A percentile compares a stretch with the other conserved stretches of the same genome.
phyloP scores from a whole-genome alignment of 805 yeast species.

The Alloascoidea hylecoeti region DNA sequence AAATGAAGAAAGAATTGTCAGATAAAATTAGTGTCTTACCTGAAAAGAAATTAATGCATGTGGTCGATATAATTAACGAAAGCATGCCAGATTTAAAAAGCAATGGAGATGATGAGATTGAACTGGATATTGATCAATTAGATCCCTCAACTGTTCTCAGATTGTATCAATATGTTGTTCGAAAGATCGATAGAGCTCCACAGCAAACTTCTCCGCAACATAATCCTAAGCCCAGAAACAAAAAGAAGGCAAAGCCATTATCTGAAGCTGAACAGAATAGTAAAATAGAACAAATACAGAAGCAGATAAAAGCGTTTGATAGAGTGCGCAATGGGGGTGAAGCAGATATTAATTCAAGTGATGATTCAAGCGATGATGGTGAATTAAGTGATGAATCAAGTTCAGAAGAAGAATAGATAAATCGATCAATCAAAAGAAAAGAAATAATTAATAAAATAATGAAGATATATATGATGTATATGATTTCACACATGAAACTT shows the following conservation, averaged over 20 bases:
- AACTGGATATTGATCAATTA: conserved; percentile 87
- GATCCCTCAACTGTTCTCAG: conserved; percentile 74
- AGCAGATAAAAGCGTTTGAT: conserved; percentile 64
- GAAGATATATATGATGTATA: no score
- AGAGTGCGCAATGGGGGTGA: conserved; percentile 24
- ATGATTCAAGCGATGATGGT: conserved; percentile 32
- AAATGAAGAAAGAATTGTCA: conserved; percentile 89
- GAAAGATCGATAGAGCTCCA: conserved; percentile 21
- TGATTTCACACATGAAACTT: no score
- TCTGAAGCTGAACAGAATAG: conserved; percentile 52
- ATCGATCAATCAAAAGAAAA: no score
- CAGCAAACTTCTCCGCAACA: conserved; percentile 4
- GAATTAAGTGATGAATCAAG: conserved; percentile 39
- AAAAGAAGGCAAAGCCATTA: conserved; percentile 40
- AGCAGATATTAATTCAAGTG: conserved; percentile 12
- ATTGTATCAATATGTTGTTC: conserved; percentile 71
- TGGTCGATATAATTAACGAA: conserved; percentile 74
- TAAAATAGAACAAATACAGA: conserved; percentile 59
- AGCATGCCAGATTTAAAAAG: conserved; percentile 45
- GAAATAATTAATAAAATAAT: no score
- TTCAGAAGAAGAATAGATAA: conserved; percentile 51
- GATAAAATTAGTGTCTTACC: conserved; percentile 60
- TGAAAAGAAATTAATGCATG: conserved; percentile 72
- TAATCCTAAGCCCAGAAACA: conserved; percentile 10
- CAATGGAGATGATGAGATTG: conserved; percentile 78